Conservation (phyloP, 768 basidiomycete genomes). For the Stropharia rugosoannulata region DNA sequence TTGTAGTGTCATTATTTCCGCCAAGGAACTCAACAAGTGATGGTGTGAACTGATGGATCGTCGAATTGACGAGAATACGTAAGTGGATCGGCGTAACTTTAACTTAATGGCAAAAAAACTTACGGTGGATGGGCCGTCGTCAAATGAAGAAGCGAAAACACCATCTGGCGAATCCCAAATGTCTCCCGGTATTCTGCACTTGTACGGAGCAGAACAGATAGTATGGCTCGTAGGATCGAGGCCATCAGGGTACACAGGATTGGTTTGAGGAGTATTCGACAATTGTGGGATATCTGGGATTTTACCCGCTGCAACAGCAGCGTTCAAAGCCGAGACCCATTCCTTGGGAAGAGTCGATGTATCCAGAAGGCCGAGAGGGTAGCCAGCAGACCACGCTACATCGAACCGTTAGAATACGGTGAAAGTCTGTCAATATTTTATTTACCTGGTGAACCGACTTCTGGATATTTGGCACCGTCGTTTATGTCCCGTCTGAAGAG, state of each 20-base stretch:
- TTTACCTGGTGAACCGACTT: conserved; percentile 60
- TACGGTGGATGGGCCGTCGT: conserved; percentile 72
- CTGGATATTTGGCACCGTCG: conserved; percentile 50
- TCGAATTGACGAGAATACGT: not conserved
- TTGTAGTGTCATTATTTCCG: conserved; percentile 64
- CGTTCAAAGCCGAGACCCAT: conserved; percentile 73
- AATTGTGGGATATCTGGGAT: conserved; percentile 70
- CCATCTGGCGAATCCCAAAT: conserved; percentile 79
- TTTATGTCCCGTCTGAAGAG: conserved; percentile 59
- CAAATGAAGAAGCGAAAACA: conserved; percentile 65
- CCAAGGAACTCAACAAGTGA: conserved; percentile 65
- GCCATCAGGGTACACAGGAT: conserved; percentile 46
- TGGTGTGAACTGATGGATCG: conserved; percentile 31
- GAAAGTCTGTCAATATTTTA: not conserved
- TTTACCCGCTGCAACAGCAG: conserved; percentile 63
- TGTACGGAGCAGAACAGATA: conserved; percentile 78
- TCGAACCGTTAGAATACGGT: not conserved
- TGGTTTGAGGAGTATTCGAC: conserved; percentile 30
- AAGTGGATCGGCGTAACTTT: not conserved
- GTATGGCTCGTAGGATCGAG: conserved; percentile 41
- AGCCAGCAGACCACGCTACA: conserved; percentile 62
- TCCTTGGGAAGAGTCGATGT: conserved; percentile 50
- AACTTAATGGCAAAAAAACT: conserved; percentile 12
- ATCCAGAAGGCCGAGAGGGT: conserved; percentile 53
- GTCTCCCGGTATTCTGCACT: conserved; percentile 61